Evolutionary conservation across 1,284 basidiomycete species (phyloP).

Genomic region (Fomitopsis palustris): DNA sequence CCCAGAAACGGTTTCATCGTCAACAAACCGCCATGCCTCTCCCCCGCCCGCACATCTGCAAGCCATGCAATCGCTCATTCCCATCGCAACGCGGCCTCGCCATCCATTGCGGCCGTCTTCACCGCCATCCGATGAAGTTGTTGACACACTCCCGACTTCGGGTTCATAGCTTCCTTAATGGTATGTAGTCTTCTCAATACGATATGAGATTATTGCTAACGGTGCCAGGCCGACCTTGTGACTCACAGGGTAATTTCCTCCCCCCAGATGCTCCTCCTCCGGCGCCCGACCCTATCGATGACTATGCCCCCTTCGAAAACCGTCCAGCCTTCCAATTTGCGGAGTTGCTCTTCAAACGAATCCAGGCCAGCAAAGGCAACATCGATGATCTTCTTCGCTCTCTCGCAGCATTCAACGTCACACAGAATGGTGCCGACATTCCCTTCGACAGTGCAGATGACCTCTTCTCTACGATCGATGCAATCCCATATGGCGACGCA

Average conservation of each 20-base stretch:
- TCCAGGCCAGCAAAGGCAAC: constrained; percentile 4
- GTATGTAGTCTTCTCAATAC: too few species aligned
- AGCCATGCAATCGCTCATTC: too few species aligned
- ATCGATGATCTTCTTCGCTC: constrained; percentile 10
- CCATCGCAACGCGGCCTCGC: too few species aligned
- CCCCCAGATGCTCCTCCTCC: neutral
- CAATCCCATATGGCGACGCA: neutral
- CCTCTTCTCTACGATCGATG: constrained; percentile 10
- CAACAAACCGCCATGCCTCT: too few species aligned
- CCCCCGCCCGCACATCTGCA: too few species aligned
- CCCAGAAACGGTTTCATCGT: too few species aligned
- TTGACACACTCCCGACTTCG: too few species aligned
- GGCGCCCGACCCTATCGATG: neutral
- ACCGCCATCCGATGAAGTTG: too few species aligned
- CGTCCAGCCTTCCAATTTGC: constrained; percentile 12
- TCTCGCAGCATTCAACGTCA: neutral
- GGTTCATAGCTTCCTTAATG: too few species aligned
- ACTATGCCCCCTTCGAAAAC: neutral
- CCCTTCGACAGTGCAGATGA: constrained; percentile 7
- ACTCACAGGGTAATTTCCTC: neutral
- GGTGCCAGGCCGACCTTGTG: too few species aligned
- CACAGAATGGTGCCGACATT: neutral
- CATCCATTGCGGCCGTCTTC: too few species aligned
- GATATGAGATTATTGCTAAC: too few species aligned
- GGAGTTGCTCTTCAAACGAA: constrained; percentile 9